Evolutionary conservation across 495 filamentous ascomycete genomes (phyloP).

Genomic region (Hypoxylon trugodes): DNA sequence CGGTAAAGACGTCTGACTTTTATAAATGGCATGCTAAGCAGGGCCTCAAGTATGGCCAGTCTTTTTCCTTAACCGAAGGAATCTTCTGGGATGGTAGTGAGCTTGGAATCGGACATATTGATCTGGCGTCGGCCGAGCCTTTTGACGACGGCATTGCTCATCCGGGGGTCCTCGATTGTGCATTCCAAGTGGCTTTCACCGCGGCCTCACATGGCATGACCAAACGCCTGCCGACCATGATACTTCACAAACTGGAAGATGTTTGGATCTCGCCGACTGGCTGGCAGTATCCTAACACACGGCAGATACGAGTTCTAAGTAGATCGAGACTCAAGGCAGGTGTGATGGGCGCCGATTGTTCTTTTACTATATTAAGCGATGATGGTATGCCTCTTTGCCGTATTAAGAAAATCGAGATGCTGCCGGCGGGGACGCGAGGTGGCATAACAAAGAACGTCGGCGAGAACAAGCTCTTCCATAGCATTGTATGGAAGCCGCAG

Average conservation of each 20-base stretch:
- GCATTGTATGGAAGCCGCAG: background rate
- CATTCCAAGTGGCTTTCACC: slow-evolving; percentile 40
- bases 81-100: slow-evolving; percentile 31
- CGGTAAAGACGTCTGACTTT: slow-evolving; percentile 13
- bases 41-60: slow-evolving; percentile 27
- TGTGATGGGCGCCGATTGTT: background rate
- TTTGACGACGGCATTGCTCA: slow-evolving; percentile 42
- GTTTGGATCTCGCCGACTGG: slow-evolving; percentile 30
- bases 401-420: background rate
- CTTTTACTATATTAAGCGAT: slow-evolving; percentile 4
- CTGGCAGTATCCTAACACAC: slow-evolving; percentile 23
- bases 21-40: slow-evolving; percentile 23
- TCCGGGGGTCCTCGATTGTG: slow-evolving; percentile 45
- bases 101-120: slow-evolving; percentile 11
- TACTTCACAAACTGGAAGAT: slow-evolving; percentile 22
- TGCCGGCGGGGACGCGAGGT: background rate
- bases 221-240: slow-evolving; percentile 15
- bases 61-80: slow-evolving; percentile 29
- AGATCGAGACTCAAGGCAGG: slow-evolving; percentile 4
- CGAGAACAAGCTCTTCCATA: background rate
- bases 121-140: background rate
- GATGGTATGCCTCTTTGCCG: slow-evolving; percentile 21
- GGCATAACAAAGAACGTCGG: background rate
- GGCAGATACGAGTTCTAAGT: slow-evolving; percentile 38
- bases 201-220: slow-evolving; percentile 4